Base-by-base conservation (phyloP, 345 rosid species). In the Capsella bursapastoris region DNA sequence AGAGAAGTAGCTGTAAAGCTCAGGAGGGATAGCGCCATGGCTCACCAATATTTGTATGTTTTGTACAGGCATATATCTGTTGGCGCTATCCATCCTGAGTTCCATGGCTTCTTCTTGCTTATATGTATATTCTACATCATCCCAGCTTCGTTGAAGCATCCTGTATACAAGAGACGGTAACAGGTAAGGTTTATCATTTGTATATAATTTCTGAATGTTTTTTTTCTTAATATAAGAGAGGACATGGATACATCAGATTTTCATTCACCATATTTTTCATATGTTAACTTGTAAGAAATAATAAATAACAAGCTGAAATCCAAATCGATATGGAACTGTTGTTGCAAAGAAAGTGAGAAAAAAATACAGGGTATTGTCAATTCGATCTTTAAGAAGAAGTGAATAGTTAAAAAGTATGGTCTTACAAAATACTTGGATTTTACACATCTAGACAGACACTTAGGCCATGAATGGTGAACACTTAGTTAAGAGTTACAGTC, bases 41-140 rank as follows among this genome's bases (percentile, higher is more conserved):
- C 16, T 65, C 29, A 34, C 11, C n/a, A 35, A 2, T 9, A 10
- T 37, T 1, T 25, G 28, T 28, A 65, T 22, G 52, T 15, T 22
- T 25, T 15, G 32, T 31, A 6, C n/a, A 14, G 11, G 8, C 25
- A 38, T 27, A 9, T 7, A 25, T 27, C 13, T 66, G 15, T 28
- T 47, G 73, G 67, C 78, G 78, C 73, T 75, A 67, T 75, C 78
- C 79, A 59, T 75, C 68, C 74, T 75, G 74, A 68, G 79, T 44
- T 75, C 69, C 68, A 68, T 61, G 47, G 68, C 67, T 75, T 68
- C 62, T 67, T 75, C 68, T 59, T 75, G 58, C 58, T 65, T 64
- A 9, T 15, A 45, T 45, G 58, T 64, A 3, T 37, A 10, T 34
- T 15, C 16, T 13, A 6, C 57, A 55, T 22, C 69, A 44, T 44